Evolutionary conservation across 805 yeast genomes (phyloP).

Genomic region (Tetrapisispora fleetii): DNA sequence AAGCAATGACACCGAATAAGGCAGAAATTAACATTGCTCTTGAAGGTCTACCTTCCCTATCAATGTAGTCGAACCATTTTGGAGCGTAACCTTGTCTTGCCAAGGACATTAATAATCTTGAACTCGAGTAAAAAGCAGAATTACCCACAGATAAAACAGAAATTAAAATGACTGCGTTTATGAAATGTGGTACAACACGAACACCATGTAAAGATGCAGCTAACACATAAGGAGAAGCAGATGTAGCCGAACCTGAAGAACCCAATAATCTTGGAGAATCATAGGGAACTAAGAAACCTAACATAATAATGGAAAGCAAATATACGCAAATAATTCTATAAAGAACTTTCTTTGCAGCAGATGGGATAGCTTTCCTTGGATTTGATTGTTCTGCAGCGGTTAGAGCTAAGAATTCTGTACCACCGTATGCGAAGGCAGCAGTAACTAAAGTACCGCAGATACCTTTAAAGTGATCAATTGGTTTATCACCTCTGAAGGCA

Average conservation of each 20-base stretch:
- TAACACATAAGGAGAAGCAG: slow-evolving; percentile 63
- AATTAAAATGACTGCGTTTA: slow-evolving; percentile 61
- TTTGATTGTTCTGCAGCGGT: slow-evolving; percentile 49
- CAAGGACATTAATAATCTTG: slow-evolving; percentile 59
- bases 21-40: slow-evolving; percentile 44
- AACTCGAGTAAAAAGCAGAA: slow-evolving; percentile 61
- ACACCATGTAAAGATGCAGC: slow-evolving; percentile 53
- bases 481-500: slow-evolving; percentile 32
- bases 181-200: slow-evolving; percentile 56
- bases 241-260: slow-evolving; percentile 32
- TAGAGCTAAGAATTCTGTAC: slow-evolving; percentile 48
- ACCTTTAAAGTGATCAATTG: slow-evolving; percentile 44
- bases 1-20: slow-evolving; percentile 50
- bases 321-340: slow-evolving; percentile 46
- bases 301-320: slow-evolving; percentile 37
- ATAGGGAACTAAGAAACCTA: slow-evolving; percentile 48
- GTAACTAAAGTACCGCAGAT: slow-evolving; percentile 43
- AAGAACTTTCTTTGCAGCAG: slow-evolving; percentile 45
- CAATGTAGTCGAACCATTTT: slow-evolving; percentile 40
- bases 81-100: slow-evolving; percentile 71
- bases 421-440: slow-evolving; percentile 54
- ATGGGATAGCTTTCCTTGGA: slow-evolving; percentile 48
- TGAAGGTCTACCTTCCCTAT: slow-evolving; percentile 53
- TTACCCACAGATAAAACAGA: slow-evolving; percentile 71
- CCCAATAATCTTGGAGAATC: slow-evolving; percentile 37